Evolutionary conservation across 2,329 filamentous ascomycete genomes (phyloP), one percentile per base, ranked within the genome.

Genomic region (Fusarium equiseti): DNA sequence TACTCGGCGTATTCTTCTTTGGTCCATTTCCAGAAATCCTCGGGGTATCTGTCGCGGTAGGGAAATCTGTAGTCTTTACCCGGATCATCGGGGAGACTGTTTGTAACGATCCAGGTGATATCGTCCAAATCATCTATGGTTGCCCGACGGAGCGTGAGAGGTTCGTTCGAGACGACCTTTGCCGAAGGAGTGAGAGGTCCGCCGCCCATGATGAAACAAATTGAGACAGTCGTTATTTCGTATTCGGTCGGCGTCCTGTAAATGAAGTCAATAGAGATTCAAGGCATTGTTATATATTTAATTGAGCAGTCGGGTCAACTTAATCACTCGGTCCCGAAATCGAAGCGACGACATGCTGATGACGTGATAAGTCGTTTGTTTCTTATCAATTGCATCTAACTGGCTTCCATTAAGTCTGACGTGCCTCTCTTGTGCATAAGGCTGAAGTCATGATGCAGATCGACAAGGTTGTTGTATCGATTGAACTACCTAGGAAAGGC

Each of bases 1-100:
- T 68, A 53, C 15, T 63, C 59, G 4, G 48, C 49, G 5, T 68
- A 63, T 24, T 68, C 66, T 8, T 52, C 22, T 12, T 50, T 52
- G 7, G 63, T 68, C 63, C 59, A 68, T 32, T 55, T 55, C 59
- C 29, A 35, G 2, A 68, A 68, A 2, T 68, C 64, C 0, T 12
- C 15, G 2, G 53, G 53, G 5, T 57, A 57, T 2, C 43, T 26
- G 1, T 63, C 31, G 1, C 50, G 59, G 3, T 51, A 42, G 7
- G 59, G 59, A 5, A 42, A 65, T 5, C 40, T 58, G 38, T 63
- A 58, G 2, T 49, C 26, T 1, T 44, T 63, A 1, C 20, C 26
- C 7, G 50, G 59, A 7, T 57, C 45, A 8, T 65, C 62, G 0
- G 59, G 31, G 4, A 35, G 50, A 2, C 45, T 52, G 3, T 50